Evolutionary conservation across 441 rosid species (phyloP), one percentile per base, ranked within the genome.

Genomic region (Adansonia rubrostipa): DNA sequence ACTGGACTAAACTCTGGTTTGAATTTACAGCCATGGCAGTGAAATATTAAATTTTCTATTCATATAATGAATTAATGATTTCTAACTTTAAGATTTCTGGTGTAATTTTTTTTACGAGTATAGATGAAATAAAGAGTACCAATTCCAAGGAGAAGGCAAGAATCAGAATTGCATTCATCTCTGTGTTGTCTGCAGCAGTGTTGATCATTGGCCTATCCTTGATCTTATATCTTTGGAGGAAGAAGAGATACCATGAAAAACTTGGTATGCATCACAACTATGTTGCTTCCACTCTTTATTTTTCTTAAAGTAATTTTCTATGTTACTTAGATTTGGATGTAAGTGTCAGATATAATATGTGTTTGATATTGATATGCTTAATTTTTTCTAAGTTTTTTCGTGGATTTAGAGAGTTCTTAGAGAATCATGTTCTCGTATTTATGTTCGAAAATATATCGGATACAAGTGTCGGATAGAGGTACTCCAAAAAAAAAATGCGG

Each of bases 131-230:
- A 53, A 48, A 33, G 62, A 33, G 62, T 4, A 53, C 15, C 13
- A 53, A 71, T n/a, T 28, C 62, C 47, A 53, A 71, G 75, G 19
- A 20, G 40, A 71, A 33, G 47, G 75, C 53, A 15, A 71, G 62
- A 53, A 28, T 53, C 1, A 15, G 15, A 33, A n/a, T 71, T 15
- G 62, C 62, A 14, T 15, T 51, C 62, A 51, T 71, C 24, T 71
- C 24, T 15, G 60, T 71, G 62, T 71, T 51, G 20, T 28, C 75
- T 33, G 62, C 62, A 15, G 62, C 75, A 71, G 48, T 53, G 62
- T 53, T 71, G 62, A 33, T 71, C 24, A 4, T 9, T 53, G 62
- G 48, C 20, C 7, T 71, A 51, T 51, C 62, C 47, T 53, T 71
- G 61, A 9, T 53, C 62, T 28, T 71, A 11, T 71, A 9, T 28